phyloP scores from a whole-genome alignment of 176 grass and related monocot genomes.

The Ampelocalamus luodianensis region DNA sequence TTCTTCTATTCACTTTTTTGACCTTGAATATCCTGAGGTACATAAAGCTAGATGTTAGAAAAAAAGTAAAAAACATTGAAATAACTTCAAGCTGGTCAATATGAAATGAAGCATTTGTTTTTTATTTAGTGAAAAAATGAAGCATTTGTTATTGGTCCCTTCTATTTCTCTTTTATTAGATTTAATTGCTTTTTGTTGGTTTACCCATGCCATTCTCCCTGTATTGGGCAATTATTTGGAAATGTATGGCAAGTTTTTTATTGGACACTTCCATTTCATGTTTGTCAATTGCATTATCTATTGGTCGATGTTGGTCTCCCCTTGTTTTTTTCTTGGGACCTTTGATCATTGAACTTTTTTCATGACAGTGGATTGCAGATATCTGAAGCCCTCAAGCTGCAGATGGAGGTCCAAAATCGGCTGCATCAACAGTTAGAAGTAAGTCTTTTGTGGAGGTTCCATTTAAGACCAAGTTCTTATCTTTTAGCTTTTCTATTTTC shows the following conservation, averaged over 20 bases:
- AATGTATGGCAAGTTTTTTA: neutral
- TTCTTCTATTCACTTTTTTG: constrained; percentile 8
- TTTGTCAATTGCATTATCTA: neutral
- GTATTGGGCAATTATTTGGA: constrained; percentile 1
- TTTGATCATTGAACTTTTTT: constrained; percentile 35
- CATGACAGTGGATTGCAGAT: constrained; percentile 46
- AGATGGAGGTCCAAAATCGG: constrained; percentile 45
- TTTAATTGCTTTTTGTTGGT: constrained; percentile 7
- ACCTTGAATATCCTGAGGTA: neutral
- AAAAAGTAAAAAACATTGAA: neutral
- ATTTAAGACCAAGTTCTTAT: neutral
- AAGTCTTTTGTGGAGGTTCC: constrained; percentile 24
- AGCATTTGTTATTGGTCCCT: neutral
- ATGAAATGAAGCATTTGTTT: neutral
- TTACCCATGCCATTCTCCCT: constrained; percentile 10
- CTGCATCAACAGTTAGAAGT: constrained; percentile 53
- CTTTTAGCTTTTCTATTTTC: neutral
- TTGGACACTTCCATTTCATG: neutral
- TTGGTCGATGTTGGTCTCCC: constrained; percentile 2
- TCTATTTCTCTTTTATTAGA: constrained; percentile 3
- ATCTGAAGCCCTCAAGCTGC: constrained; percentile 52
- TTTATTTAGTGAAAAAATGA: neutral
- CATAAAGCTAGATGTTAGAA: neutral
- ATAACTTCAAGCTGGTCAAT: neutral
- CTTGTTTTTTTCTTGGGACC: neutral